phyloP scores from a whole-genome alignment of 2,329 filamentous ascomycete genomes.

The Phialophora tarda region DNA sequence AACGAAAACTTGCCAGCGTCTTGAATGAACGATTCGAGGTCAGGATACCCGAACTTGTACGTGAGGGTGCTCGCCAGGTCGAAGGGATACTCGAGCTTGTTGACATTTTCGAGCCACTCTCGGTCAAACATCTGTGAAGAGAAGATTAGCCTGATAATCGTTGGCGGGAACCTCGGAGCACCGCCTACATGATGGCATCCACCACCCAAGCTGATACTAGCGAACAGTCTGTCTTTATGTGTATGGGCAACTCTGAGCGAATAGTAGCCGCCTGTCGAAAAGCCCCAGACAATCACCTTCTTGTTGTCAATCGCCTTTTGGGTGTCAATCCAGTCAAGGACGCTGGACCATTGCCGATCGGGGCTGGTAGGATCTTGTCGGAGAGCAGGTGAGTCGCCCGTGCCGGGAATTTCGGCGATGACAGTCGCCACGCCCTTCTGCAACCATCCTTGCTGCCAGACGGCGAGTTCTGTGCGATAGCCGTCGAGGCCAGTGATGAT shows the following conservation, averaged over 20 bases:
- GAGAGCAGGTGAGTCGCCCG: constrained; percentile 70
- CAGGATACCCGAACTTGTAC: constrained; percentile 55
- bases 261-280: constrained; percentile 64
- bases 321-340: constrained; percentile 61
- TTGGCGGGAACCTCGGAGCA: too few species aligned
- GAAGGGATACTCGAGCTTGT: constrained; percentile 65
- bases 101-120: constrained; percentile 61
- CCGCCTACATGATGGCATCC: constrained; percentile 55
- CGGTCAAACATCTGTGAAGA: constrained; percentile 57
- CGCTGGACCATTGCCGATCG: constrained; percentile 60
- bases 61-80: constrained; percentile 59
- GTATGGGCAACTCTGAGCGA: constrained; percentile 64
- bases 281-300: constrained; percentile 61
- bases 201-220: constrained; percentile 61
- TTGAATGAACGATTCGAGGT: constrained; percentile 54
- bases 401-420: constrained; percentile 69
- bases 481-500: constrained; percentile 66
- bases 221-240: constrained; percentile 58
- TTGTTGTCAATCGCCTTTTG: constrained; percentile 56
- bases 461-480: constrained; percentile 59
- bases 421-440: constrained; percentile 60
- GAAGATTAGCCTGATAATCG: background rate
- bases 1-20: constrained; percentile 61
- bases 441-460: constrained; percentile 39
- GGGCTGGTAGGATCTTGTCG: constrained; percentile 63